These are phyloP conservation scores for Leccinellum albellum DNA, from an alignment of 768 basidiomycete species.

Conservation along the genomic window DNA sequence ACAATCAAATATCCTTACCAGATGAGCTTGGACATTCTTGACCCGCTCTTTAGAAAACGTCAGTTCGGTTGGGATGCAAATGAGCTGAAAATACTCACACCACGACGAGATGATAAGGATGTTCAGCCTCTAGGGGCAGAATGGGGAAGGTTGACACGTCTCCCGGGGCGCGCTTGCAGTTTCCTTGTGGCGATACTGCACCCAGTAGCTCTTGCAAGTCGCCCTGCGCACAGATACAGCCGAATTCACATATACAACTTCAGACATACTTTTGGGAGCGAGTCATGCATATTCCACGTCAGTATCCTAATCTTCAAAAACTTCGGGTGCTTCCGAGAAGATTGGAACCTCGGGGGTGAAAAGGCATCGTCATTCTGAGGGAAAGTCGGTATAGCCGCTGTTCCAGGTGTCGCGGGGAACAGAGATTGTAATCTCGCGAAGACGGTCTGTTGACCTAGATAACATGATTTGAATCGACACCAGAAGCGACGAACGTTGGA, in stretches of 20 bases:
- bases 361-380: conserved; percentile 21
- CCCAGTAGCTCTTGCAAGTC: conserved; percentile 72
- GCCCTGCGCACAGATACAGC: conserved; percentile 44
- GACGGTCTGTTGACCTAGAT: conserved; percentile 38
- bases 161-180: conserved; percentile 31
- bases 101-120: conserved; percentile 77
- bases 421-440: conserved; percentile 51
- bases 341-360: conserved; percentile 21
- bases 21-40: conserved; percentile 82
- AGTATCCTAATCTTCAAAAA: conserved; percentile 66
- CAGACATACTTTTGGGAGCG: conserved; percentile 59
- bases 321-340: conserved; percentile 30
- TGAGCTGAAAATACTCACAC: conserved; percentile 46
- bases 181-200: conserved; percentile 40
- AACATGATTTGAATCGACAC: neutral
- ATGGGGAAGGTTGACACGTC: conserved; percentile 38
- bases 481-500: conserved; percentile 6
- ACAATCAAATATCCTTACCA: conserved; percentile 37
- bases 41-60: conserved; percentile 46
- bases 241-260: neutral
- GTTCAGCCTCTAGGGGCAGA: conserved; percentile 47
- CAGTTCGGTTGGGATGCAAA: conserved; percentile 2
- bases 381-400: conserved; percentile 16
- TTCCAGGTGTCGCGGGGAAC: conserved; percentile 39
- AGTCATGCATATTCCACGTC: conserved; percentile 88